phyloP scores from a whole-genome alignment of 2,329 filamentous ascomycete species.

The Hawksworthiomyces lignivorus region DNA sequence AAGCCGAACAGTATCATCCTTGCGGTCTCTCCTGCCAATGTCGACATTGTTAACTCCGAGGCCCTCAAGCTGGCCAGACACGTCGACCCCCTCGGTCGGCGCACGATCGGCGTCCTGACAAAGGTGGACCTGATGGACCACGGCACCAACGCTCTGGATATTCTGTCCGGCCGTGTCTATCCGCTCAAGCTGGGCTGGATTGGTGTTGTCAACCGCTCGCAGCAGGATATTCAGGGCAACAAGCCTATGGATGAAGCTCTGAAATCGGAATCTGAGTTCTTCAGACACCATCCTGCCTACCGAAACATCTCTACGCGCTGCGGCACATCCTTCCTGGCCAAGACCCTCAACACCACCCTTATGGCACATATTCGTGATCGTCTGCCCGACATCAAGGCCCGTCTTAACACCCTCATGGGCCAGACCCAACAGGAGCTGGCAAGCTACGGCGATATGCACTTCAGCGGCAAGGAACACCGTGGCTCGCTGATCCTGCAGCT shows the following conservation, averaged over 20 bases:
- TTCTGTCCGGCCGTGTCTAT: conserved; percentile 94
- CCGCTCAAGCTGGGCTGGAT: conserved; percentile 96
- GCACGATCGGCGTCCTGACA: conserved; percentile 95
- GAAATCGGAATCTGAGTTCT: conserved; percentile 86
- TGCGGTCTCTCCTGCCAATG: conserved; percentile 92
- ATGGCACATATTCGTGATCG: conserved; percentile 96
- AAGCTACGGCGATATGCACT: conserved; percentile 95
- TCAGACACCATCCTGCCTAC: conserved; percentile 94
- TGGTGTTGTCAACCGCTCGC: conserved; percentile 93
- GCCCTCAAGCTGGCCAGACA: conserved; percentile 93
- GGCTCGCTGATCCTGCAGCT: conserved; percentile 91
- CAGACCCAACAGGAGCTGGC: conserved; percentile 98
- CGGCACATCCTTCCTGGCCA: conserved; percentile 88
- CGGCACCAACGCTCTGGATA: conserved; percentile 95
- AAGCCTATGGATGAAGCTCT: conserved; percentile 92
- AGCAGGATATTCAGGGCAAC: conserved; percentile 94
- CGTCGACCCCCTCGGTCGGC: conserved; percentile 93
- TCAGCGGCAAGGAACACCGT: conserved; percentile 92
- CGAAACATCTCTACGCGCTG: conserved; percentile 90
- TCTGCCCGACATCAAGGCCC: conserved; percentile 94
- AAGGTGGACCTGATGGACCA: conserved; percentile 99
- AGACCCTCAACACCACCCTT: conserved; percentile 87
- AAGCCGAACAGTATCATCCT: conserved; percentile 98
- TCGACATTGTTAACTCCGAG: conserved; percentile 97
- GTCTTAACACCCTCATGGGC: conserved; percentile 97